Conservation (phyloP, 345 rosid genomes). For the Euphorbia tirucalli region DNA sequence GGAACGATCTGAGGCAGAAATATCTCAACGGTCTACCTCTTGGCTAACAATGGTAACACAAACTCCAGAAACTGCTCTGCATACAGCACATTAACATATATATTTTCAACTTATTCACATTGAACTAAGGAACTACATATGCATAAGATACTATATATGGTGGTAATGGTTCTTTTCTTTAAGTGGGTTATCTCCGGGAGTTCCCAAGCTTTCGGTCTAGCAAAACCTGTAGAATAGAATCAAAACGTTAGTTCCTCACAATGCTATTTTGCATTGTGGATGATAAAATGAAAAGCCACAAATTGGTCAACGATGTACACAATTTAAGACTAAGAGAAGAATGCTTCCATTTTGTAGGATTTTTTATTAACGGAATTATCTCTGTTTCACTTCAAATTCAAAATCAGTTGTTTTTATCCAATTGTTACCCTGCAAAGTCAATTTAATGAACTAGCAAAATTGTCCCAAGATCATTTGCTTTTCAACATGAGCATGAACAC, state of each 20-base stretch:
- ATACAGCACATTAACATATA: too few relatives aligned
- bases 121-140: not conserved
- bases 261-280: not conserved
- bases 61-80: too few relatives aligned
- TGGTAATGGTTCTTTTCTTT: not conserved
- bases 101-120: not conserved
- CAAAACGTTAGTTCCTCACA: constrained; percentile 4
- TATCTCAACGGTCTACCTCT: not conserved
- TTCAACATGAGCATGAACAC: too few relatives aligned
- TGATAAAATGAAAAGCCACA: not conserved
- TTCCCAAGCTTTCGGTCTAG: not conserved
- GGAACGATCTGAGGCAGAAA: not conserved
- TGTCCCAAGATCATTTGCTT: too few relatives aligned
- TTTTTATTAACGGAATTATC: too few relatives aligned
- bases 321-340: too few relatives aligned
- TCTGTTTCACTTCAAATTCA: too few relatives aligned
- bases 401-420: too few relatives aligned
- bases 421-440: too few relatives aligned
- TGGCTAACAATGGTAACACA: not conserved
- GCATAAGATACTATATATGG: not conserved
- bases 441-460: too few relatives aligned
- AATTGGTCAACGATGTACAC: not conserved
- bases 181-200: not conserved
- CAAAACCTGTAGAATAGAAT: constrained; percentile 16
- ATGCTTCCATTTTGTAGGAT: too few relatives aligned